Percentiles rank a stretch among this genome's conserved stretches.
Evolutionary conservation across 306 rosid genomes (phyloP).

Genomic region (Lagenaria siceraria): DNA sequence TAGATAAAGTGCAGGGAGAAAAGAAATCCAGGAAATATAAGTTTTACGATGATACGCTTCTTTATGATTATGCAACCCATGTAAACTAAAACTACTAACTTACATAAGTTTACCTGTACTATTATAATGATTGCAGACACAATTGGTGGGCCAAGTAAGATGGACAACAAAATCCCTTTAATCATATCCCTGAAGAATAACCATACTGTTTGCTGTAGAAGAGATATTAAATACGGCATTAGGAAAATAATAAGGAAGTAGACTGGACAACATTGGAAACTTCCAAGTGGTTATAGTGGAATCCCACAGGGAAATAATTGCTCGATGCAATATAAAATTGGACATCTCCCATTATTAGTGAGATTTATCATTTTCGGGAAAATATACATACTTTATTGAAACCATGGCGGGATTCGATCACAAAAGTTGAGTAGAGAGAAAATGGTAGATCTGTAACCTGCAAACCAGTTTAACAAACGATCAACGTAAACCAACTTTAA

Average conservation of each 20-base stretch:
- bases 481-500: slow-evolving; percentile 1
- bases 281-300: not conserved
- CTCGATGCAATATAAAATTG: not conserved
- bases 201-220: slow-evolving; percentile 83
- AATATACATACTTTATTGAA: slow-evolving; percentile 59
- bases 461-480: slow-evolving; percentile 23
- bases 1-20: not conserved
- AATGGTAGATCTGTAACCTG: slow-evolving; percentile 93
- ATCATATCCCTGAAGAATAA: slow-evolving; percentile 82
- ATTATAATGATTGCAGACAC: slow-evolving; percentile 82
- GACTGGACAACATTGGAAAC: not conserved
- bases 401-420: slow-evolving; percentile 92
- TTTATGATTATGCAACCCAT: not conserved
- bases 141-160: slow-evolving; percentile 77
- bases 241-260: not conserved
- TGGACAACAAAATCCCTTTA: slow-evolving; percentile 58
- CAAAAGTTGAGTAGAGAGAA: slow-evolving; percentile 89
- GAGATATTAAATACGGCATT: not conserved
- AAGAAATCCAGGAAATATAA: not conserved
- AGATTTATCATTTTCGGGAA: not conserved
- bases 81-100: slow-evolving; percentile 9
- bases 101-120: slow-evolving; percentile 51
- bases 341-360: not conserved
- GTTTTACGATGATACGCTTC: not conserved
- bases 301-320: not conserved